A percentile compares a stretch with the other conserved stretches of the same genome.
Evolutionary conservation across 768 basidiomycete genomes (phyloP).

Genomic region (Terana coerulea): DNA sequence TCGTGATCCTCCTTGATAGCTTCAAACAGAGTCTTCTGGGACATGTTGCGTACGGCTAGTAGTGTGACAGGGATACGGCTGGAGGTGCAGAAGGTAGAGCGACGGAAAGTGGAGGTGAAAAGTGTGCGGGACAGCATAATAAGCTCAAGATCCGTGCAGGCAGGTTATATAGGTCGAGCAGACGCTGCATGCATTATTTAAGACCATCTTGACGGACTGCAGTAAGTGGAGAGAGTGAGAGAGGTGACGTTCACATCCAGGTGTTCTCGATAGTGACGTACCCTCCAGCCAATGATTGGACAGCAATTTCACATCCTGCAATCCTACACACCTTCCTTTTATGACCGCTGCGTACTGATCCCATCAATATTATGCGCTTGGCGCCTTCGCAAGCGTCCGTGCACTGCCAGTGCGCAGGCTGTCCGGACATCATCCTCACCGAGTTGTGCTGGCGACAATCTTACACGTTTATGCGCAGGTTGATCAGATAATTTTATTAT

Average conservation of each 20-base stretch:
- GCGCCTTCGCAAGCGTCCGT: not conserved
- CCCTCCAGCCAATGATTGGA: slow-evolving; percentile 1
- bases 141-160: not conserved
- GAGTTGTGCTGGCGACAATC: not conserved
- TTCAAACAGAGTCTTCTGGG: slow-evolving; percentile 32
- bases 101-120: not conserved
- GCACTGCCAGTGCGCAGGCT: not conserved
- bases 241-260: not conserved
- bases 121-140: not conserved
- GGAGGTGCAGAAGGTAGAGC: not conserved
- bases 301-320: not conserved
- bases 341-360: not conserved
- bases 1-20: slow-evolving; percentile 48
- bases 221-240: not conserved
- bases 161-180: slow-evolving; percentile 2
- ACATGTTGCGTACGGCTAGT: slow-evolving; percentile 18
- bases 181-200: too few relatives aligned
- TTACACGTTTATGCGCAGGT: too few relatives aligned
- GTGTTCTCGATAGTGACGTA: too few relatives aligned
- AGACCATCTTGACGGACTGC: too few relatives aligned
- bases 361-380: not conserved
- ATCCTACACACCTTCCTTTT: not conserved
- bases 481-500: too few relatives aligned
- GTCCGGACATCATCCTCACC: not conserved
- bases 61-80: not conserved